A percentile compares a stretch with the other conserved stretches of the same genome.
phyloP scores from a whole-genome alignment of 768 basidiomycete species.

The Obba rivulosa region DNA sequence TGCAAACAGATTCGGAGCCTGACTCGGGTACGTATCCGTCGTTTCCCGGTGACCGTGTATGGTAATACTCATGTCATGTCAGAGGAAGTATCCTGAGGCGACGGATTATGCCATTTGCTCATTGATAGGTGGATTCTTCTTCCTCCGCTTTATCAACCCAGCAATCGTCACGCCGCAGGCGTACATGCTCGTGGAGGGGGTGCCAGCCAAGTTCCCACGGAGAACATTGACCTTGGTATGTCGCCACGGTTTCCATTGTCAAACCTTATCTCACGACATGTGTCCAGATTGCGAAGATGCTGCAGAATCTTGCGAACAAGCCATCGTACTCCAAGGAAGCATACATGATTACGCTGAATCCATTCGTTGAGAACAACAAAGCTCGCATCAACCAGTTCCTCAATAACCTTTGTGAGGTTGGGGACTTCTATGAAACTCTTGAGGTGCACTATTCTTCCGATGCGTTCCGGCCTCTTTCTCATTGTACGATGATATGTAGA shows the following conservation, averaged over 20 bases:
- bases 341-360: conserved; percentile 98
- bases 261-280: not conserved
- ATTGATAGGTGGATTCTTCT: conserved; percentile 99
- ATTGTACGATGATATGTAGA: conserved; percentile 42
- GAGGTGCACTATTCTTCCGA: conserved; percentile 58
- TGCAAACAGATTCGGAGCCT: conserved; percentile 98
- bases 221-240: conserved; percentile 86
- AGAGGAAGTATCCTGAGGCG: conserved; percentile 99
- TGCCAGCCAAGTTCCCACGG: conserved; percentile 95
- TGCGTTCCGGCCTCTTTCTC: not conserved
- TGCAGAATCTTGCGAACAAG: conserved; percentile 98
- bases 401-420: conserved; percentile 95
- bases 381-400: conserved; percentile 96
- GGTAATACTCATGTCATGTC: conserved; percentile 1
- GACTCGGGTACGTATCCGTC: conserved; percentile 63
- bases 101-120: conserved; percentile 98
- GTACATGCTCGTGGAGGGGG: conserved; percentile 98
- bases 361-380: conserved; percentile 98
- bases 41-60: conserved; percentile 2
- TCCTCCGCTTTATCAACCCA: conserved; percentile 99
- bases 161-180: conserved; percentile 99
- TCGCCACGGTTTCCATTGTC: not conserved
- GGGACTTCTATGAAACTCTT: conserved; percentile 97
- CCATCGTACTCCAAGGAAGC: conserved; percentile 96
- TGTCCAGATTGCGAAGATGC: conserved; percentile 96